Percentiles rank a stretch among this genome's conserved stretches.
phyloP scores from a whole-genome alignment of 768 basidiomycete species.

The Xerocomellus dryophilus region DNA sequence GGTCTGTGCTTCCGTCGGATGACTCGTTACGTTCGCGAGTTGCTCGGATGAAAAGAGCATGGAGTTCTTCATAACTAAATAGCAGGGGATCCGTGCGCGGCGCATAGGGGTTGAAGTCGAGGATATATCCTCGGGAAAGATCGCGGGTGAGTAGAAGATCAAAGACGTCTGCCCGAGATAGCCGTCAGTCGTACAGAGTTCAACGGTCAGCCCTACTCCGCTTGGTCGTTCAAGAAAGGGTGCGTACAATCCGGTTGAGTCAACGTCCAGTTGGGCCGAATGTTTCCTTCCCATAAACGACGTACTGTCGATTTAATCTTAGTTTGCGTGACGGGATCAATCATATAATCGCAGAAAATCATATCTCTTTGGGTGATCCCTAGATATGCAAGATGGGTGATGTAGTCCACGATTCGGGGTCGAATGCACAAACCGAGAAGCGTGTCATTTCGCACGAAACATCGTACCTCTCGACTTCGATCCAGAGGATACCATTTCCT shows the following conservation, averaged over 20 bases:
- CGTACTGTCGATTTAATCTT: conserved; percentile 52
- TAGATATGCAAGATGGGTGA: conserved; percentile 28
- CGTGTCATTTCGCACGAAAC: conserved; percentile 74
- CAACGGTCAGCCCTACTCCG: background rate
- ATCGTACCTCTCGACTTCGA: conserved; percentile 79
- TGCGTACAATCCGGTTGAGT: conserved; percentile 62
- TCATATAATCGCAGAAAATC: conserved; percentile 86
- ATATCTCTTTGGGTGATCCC: conserved; percentile 85
- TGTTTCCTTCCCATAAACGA: conserved; percentile 65
- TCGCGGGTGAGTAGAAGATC: conserved; percentile 87
- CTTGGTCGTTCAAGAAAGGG: background rate
- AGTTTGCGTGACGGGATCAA: conserved; percentile 51
- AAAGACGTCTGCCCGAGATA: conserved; percentile 55
- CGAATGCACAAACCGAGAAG: conserved; percentile 58
- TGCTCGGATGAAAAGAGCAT: conserved; percentile 32
- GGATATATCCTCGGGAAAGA: conserved; percentile 67
- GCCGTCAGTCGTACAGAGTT: background rate
- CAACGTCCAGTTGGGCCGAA: conserved; percentile 57
- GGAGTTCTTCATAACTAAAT: conserved; percentile 79
- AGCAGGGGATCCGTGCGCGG: conserved; percentile 84
- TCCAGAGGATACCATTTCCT: conserved; percentile 90
- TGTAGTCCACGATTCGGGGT: background rate
- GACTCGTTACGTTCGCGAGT: background rate
- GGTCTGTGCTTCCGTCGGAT: background rate
- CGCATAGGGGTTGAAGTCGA: conserved; percentile 91